These are phyloP conservation scores for Aspergillus nanangensis DNA, from an alignment of 495 filamentous ascomycete genomes.

Conservation along the genomic window DNA sequence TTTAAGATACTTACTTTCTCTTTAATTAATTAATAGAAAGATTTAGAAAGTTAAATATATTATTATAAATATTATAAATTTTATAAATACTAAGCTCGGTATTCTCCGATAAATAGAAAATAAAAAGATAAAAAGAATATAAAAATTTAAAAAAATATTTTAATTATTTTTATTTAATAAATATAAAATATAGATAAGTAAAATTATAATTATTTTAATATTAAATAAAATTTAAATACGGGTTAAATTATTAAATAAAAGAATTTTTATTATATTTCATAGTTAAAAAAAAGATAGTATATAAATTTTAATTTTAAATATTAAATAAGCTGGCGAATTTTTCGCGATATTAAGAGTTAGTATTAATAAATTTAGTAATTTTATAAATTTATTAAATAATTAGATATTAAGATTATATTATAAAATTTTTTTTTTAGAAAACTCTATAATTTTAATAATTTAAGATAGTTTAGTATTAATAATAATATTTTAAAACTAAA, in stretches of 20 bases:
- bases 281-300: background rate
- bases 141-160: background rate
- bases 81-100: background rate
- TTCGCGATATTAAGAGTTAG: background rate
- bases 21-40: background rate
- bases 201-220: background rate
- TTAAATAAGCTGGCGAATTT: background rate
- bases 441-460: too few relatives aligned
- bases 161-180: background rate
- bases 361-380: conserved; percentile 7
- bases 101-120: background rate
- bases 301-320: background rate
- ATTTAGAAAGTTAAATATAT: background rate
- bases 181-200: background rate
- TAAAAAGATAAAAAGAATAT: background rate
- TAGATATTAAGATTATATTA: too few relatives aligned
- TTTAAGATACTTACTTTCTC: background rate
- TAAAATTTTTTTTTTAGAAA: too few relatives aligned
- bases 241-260: background rate
- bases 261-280: background rate
- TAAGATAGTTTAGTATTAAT: background rate
- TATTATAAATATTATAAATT: background rate
- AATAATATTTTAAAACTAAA: background rate
- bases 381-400: too few relatives aligned
- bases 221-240: background rate